phyloP scores from a whole-genome alignment of 352 stramenopile species.

The Phytophthora boehmeriae region DNA sequence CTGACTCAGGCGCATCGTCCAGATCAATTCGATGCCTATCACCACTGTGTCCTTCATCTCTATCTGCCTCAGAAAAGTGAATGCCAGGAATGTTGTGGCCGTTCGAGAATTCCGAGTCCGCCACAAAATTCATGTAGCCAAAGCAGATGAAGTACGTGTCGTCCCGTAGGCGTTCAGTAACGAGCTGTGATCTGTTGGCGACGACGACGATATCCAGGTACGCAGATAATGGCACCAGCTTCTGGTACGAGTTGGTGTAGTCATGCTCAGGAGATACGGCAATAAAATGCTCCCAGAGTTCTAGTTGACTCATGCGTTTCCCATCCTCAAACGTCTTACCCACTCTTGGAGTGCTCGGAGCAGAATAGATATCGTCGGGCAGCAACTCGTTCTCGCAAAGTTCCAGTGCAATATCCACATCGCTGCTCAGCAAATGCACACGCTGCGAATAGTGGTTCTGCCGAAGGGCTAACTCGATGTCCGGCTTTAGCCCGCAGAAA shows the following conservation, averaged over 20 bases:
- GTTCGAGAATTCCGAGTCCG: constrained; percentile 67
- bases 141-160: constrained; percentile 85
- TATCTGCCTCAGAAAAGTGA: constrained; percentile 15
- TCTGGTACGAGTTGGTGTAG: constrained; percentile 40
- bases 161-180: constrained; percentile 38
- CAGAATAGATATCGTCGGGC: constrained; percentile 41
- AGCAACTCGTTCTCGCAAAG: constrained; percentile 70
- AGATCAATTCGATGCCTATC: constrained; percentile 6
- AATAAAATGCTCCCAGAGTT: constrained; percentile 78
- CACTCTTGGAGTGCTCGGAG: constrained; percentile 30
- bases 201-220: constrained; percentile 70
- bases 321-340: constrained; percentile 52
- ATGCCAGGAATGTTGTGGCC: constrained; percentile 66
- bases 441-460: constrained; percentile 54
- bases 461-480: constrained; percentile 52
- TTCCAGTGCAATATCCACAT: constrained; percentile 65
- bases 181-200: constrained; percentile 42
- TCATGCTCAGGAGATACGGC: constrained; percentile 37
- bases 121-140: constrained; percentile 75
- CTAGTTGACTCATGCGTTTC: constrained; percentile 63
- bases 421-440: constrained; percentile 54
- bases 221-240: constrained; percentile 59
- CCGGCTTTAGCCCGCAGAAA: constrained; percentile 68
- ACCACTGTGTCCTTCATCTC: constrained; percentile 1
- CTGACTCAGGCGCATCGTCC: constrained; percentile 8